Evolutionary conservation across 768 basidiomycete species (phyloP).

Genomic region (Saitozyma podzolica): DNA sequence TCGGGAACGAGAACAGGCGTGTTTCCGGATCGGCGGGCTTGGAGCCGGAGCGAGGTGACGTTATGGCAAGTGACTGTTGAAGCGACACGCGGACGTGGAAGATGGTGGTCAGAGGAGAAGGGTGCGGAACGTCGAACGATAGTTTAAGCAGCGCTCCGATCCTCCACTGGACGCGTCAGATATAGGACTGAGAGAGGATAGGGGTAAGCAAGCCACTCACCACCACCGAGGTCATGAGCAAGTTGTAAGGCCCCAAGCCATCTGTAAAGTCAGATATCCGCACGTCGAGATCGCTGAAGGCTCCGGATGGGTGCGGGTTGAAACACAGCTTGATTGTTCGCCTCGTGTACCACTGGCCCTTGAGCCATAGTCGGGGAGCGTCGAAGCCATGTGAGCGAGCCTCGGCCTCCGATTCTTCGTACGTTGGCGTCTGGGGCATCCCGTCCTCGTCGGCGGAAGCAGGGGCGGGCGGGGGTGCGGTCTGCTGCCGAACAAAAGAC

Average conservation of each 20-base stretch:
- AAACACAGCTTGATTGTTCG: slow-evolving; percentile 12
- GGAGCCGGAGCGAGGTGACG: no score
- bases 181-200: not conserved
- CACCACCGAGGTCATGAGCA: slow-evolving; percentile 14
- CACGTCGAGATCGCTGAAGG: slow-evolving; percentile 23
- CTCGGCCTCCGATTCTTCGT: slow-evolving; percentile 3
- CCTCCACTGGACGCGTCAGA: slow-evolving; percentile 22
- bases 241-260: slow-evolving; percentile 15
- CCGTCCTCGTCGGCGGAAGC: no score
- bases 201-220: slow-evolving; percentile 6
- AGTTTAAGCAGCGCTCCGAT: slow-evolving; percentile 23
- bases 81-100: slow-evolving; percentile 28
- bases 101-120: slow-evolving; percentile 24
- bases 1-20: slow-evolving; percentile 4
- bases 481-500: no score
- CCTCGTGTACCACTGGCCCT: slow-evolving; percentile 4
- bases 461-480: no score
- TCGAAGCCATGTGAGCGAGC: no score
- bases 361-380: slow-evolving; percentile 10
- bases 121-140: slow-evolving; percentile 10
- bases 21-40: not conserved
- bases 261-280: slow-evolving; percentile 1
- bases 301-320: slow-evolving; percentile 16
- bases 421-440: slow-evolving; percentile 13
- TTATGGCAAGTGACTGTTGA: slow-evolving; percentile 14